phyloP scores from a whole-genome alignment of 805 yeast genomes.

The Wickerhamiella siamensis region DNA sequence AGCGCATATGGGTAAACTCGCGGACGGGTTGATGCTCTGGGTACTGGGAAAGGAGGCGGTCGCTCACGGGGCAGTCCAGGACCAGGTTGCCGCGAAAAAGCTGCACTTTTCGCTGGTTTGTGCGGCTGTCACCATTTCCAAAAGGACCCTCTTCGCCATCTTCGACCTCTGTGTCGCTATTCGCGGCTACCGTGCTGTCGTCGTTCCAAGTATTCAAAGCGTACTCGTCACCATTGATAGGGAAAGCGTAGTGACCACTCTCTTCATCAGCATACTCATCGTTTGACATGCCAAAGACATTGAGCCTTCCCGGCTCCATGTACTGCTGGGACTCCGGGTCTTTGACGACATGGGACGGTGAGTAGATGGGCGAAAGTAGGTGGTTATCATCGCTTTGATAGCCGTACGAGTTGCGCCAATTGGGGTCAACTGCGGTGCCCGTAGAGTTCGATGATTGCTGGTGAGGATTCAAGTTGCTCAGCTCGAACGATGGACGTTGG shows the following conservation, averaged over 20 bases:
- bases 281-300: conserved; percentile 1
- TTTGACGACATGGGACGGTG: not conserved
- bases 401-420: not conserved
- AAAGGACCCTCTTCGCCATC: conserved; percentile 14
- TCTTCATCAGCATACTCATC: conserved; percentile 20
- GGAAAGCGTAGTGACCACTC: conserved; percentile 24
- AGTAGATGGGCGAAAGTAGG: not conserved
- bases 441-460: not conserved
- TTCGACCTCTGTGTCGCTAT: conserved; percentile 6
- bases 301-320: not conserved
- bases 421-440: not conserved
- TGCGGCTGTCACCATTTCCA: conserved; percentile 19
- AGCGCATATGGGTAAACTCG: conserved; percentile 77
- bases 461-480: not conserved
- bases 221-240: conserved; percentile 27
- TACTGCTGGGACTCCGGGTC: not conserved
- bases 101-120: conserved; percentile 32
- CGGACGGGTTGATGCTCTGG: conserved; percentile 36
- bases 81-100: conserved; percentile 67
- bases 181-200: conserved; percentile 11
- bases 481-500: not conserved
- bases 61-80: conserved; percentile 80
- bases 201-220: conserved; percentile 23
- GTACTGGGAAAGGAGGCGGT: conserved; percentile 42
- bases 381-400: not conserved